Evolutionary conservation across 768 basidiomycete species (phyloP).

Genomic region (Suillus subaureus): DNA sequence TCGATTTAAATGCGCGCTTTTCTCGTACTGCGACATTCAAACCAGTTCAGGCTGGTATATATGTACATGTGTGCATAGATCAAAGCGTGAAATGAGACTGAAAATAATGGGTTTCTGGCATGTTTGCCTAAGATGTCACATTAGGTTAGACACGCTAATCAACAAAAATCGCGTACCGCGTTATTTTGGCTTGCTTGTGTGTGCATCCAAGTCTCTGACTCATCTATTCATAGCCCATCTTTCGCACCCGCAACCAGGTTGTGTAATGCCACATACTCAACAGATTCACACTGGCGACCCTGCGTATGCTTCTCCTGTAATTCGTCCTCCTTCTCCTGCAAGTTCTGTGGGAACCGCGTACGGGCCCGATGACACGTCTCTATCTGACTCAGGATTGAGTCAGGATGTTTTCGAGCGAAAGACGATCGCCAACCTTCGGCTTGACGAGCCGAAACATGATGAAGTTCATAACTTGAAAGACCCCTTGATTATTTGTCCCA

Average conservation of each 20-base stretch:
- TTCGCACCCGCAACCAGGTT: conserved; percentile 17
- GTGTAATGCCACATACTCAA: conserved; percentile 31
- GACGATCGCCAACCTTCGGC: conserved; percentile 35
- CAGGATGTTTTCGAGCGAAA: conserved; percentile 40
- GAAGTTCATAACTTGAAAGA: conserved; percentile 37
- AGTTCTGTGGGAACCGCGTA: conserved; percentile 52
- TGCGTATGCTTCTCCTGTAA: conserved; percentile 47
- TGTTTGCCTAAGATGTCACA: neutral
- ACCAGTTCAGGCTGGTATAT: neutral
- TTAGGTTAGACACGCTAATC: conserved; percentile 24
- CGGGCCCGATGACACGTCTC: conserved; percentile 45
- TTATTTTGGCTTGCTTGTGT: conserved; percentile 16
- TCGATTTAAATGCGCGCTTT: neutral
- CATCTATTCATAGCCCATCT: neutral
- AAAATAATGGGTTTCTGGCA: neutral
- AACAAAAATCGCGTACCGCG: conserved; percentile 37
- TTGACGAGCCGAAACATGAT: conserved; percentile 39
- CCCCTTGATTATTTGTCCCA: conserved; percentile 36
- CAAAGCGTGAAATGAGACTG: neutral
- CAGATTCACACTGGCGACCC: conserved; percentile 36
- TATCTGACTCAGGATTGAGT: conserved; percentile 41
- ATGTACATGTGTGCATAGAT: neutral
- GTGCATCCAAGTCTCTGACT: conserved; percentile 6
- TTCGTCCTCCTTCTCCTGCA: conserved; percentile 48
- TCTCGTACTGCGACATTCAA: neutral